Conservation (phyloP, 2,329 filamentous ascomycete genomes). For the Neofusicoccum ribis region DNA sequence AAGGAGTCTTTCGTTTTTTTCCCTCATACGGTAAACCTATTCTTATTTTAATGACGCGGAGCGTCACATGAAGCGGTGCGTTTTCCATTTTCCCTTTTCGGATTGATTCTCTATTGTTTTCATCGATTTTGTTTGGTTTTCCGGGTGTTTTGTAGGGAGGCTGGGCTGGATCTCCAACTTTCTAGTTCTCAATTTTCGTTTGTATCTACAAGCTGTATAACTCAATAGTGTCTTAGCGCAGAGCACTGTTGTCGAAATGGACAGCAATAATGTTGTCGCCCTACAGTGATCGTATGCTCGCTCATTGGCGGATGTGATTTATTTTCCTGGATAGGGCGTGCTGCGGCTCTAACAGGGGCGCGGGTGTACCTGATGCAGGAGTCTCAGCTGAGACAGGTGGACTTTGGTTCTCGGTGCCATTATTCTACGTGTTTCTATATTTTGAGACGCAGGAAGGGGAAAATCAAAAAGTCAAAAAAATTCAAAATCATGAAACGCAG, state of each 20-base stretch:
- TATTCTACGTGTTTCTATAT: neutral
- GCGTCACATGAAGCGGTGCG: neutral
- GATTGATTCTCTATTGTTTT: neutral
- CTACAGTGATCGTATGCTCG: neutral
- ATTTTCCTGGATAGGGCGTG: neutral
- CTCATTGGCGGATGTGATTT: neutral
- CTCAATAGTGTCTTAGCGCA: slow-evolving; percentile 14
- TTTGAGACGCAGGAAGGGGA: neutral
- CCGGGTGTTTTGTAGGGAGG: slow-evolving; percentile 11
- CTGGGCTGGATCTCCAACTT: slow-evolving; percentile 6
- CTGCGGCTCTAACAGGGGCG: neutral
- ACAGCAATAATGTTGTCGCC: neutral
- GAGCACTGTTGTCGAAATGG: slow-evolving; percentile 8
- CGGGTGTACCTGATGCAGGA: neutral
- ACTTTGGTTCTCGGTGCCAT: neutral
- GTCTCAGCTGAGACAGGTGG: neutral
- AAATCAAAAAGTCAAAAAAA: neutral
- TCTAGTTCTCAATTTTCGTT: slow-evolving; percentile 6
- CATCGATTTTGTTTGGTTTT: neutral
- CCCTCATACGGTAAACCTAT: neutral
- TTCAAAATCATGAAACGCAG: slow-evolving; percentile 9
- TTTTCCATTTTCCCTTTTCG: neutral
- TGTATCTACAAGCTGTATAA: slow-evolving; percentile 17
- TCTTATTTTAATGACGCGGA: slow-evolving; percentile 10
- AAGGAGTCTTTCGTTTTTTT: neutral